These are phyloP conservation scores for Diaporthe vexans DNA, from an alignment of 2,329 filamentous ascomycete genomes.

Conservation along the genomic window DNA sequence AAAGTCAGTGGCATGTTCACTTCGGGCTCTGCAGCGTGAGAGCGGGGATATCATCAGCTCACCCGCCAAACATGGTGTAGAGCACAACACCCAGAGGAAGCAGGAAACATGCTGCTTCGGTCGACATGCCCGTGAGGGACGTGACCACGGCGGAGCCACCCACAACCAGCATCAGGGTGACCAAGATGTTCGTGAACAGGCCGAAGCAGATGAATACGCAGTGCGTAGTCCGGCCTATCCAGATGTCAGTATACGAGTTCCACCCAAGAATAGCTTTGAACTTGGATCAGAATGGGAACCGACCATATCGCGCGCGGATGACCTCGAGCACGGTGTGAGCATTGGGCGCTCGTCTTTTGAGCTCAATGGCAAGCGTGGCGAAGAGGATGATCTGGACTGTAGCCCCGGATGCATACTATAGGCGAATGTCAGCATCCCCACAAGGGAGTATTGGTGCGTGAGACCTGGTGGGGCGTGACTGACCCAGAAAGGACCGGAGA, in stretches of 20 bases:
- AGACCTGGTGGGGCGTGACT: not conserved
- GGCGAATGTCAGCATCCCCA: not conserved
- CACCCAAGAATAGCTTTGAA: too few species aligned
- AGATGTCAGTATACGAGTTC: too few species aligned
- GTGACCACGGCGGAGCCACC: constrained; percentile 82
- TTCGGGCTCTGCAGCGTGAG: not conserved
- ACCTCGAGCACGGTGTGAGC: constrained; percentile 89
- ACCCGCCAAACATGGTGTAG: constrained; percentile 83
- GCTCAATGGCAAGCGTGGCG: constrained; percentile 88
- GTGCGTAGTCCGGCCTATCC: constrained; percentile 58
- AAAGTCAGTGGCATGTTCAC: not conserved
- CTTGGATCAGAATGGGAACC: not conserved
- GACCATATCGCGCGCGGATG: constrained; percentile 84
- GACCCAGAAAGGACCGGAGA: constrained; percentile 69
- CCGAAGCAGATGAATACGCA: constrained; percentile 86
- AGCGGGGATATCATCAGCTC: not conserved
- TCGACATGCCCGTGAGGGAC: constrained; percentile 80
- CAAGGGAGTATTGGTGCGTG: not conserved
- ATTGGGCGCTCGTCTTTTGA: constrained; percentile 89
- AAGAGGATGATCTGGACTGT: constrained; percentile 92
- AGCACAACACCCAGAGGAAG: constrained; percentile 84
- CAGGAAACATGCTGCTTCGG: constrained; percentile 86
- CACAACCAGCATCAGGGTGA: constrained; percentile 90
- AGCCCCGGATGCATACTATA: constrained; percentile 73
- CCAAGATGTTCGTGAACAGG: constrained; percentile 86